Conservation (phyloP, 1,139 yeast genomes). For the Candida sojae region DNA sequence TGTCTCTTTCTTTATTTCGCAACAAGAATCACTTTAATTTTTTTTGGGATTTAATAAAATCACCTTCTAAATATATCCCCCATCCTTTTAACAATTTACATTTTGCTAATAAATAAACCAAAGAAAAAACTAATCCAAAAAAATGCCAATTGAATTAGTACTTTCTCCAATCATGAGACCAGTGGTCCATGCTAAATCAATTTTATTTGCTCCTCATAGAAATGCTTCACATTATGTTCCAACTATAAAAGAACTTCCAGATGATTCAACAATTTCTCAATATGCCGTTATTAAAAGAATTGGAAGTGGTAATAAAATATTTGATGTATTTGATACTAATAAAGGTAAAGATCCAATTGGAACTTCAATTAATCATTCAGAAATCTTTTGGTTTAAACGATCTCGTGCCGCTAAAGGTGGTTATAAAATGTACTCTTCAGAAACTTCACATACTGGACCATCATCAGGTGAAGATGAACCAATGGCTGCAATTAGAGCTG, state of each 20-base stretch:
- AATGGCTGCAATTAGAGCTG: constrained; percentile 60
- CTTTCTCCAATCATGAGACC: constrained; percentile 64
- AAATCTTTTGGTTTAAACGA: constrained; percentile 54
- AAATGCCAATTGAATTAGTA: constrained; percentile 60
- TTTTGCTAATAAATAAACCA: not conserved
- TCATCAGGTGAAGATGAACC: constrained; percentile 54
- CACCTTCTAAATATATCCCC: no score
- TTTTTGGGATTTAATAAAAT: no score
- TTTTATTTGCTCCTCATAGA: constrained; percentile 58
- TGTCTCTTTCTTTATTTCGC: no score
- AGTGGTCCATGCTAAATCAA: constrained; percentile 54
- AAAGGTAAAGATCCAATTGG: constrained; percentile 36
- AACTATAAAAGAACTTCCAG: constrained; percentile 43
- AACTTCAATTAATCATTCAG: constrained; percentile 37
- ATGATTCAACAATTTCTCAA: constrained; percentile 28
- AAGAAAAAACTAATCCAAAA: not conserved
- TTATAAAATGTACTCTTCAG: constrained; percentile 53
- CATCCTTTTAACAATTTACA: not conserved
- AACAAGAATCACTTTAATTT: no score
- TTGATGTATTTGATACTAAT: constrained; percentile 53
- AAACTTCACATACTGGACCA: constrained; percentile 38
- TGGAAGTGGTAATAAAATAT: constrained; percentile 59
- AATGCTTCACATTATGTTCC: constrained; percentile 59
- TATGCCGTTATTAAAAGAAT: constrained; percentile 54
- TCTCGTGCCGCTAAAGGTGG: constrained; percentile 68